These are phyloP conservation scores for Diphasiastrum complanatum DNA, from an alignment of 83 land plant genomes.

Conservation along the genomic window DNA sequence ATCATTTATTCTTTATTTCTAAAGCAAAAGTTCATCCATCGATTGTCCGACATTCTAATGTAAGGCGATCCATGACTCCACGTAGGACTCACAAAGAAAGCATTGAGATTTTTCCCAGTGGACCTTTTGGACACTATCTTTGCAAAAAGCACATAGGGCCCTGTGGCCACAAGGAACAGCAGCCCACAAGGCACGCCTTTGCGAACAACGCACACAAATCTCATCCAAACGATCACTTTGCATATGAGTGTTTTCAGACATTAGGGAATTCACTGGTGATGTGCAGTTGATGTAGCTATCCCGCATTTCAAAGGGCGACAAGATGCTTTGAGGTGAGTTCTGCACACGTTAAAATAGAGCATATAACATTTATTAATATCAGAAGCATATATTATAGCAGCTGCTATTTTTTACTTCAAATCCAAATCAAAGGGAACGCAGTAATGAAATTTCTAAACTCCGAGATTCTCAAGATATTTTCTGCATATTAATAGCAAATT, in stretches of 20 bases:
- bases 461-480: too few species aligned
- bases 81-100: constrained; percentile 19
- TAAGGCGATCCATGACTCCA: constrained; percentile 29
- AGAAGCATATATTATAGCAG: too few species aligned
- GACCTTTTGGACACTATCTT: constrained; percentile 10
- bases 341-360: constrained; percentile 12
- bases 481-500: too few species aligned
- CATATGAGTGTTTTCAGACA: background rate
- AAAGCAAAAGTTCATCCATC: too few species aligned
- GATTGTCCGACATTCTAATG: too few species aligned
- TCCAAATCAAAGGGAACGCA: too few species aligned
- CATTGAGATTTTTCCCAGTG: constrained; percentile 20
- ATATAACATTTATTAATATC: background rate
- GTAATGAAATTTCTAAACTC: too few species aligned
- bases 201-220: constrained; percentile 22
- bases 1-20: too few species aligned
- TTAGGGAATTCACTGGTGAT: constrained; percentile 6
- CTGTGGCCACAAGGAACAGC: constrained; percentile 42
- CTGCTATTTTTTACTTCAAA: too few species aligned
- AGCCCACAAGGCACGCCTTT: constrained; percentile 32
- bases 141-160: constrained; percentile 30
- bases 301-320: constrained; percentile 7
- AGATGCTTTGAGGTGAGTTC: constrained; percentile 30
- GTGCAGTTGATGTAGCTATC: constrained; percentile 1
- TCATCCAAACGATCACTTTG: background rate